A percentile compares a stretch with the other conserved stretches of the same genome.
phyloP scores from a whole-genome alignment of 345 rosid genomes.

The Eucalyptus virginea region DNA sequence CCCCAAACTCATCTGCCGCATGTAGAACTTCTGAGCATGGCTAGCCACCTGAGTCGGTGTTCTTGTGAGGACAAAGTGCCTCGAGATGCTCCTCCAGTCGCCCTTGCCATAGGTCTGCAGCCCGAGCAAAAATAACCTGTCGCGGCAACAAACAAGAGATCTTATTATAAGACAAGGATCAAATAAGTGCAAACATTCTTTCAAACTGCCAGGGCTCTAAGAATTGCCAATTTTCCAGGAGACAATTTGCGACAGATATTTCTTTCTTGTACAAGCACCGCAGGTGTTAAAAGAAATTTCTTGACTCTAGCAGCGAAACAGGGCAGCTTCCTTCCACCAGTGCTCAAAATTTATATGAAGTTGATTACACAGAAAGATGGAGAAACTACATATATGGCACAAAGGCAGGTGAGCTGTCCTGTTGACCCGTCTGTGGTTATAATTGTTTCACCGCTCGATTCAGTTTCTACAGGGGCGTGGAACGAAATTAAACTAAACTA shows the following conservation, averaged over 20 bases:
- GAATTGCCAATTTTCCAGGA: background rate
- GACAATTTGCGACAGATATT: background rate
- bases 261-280: background rate
- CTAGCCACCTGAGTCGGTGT: conserved; percentile 90
- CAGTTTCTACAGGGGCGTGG: background rate
- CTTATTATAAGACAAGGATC: background rate
- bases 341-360: background rate
- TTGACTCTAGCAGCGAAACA: background rate
- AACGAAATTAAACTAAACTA: background rate
- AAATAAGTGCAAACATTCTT: background rate
- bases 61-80: conserved; percentile 72
- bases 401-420: background rate
- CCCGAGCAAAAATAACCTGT: conserved; percentile 67
- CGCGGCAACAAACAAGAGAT: background rate
- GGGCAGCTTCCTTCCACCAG: background rate
- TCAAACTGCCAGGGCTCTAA: background rate
- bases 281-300: background rate
- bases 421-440: background rate
- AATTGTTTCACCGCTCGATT: background rate
- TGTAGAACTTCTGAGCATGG: conserved; percentile 90
- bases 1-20: conserved; percentile 38
- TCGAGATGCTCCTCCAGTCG: conserved; percentile 87
- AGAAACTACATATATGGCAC: background rate
- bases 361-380: background rate
- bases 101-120: conserved; percentile 59